phyloP scores from a whole-genome alignment of 148 eudicot species.

The Agrostemma githago region DNA sequence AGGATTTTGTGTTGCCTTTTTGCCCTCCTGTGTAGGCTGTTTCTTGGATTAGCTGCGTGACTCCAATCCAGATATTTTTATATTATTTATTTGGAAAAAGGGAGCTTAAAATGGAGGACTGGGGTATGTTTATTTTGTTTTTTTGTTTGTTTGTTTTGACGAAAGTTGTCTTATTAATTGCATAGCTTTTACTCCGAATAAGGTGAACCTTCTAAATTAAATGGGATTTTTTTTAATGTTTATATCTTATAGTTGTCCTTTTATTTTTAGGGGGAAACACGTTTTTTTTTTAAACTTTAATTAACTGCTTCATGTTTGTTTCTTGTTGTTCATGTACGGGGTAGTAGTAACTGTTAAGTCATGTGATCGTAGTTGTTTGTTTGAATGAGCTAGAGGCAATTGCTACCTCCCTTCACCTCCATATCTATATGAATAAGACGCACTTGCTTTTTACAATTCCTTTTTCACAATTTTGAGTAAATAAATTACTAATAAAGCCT shows the following conservation, averaged over 20 bases:
- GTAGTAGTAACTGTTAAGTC: background rate
- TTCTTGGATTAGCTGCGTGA: background rate
- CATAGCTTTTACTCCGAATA: background rate
- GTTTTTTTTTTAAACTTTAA: background rate
- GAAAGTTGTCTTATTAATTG: background rate
- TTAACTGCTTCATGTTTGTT: background rate
- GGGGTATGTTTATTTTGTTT: constrained; percentile 21
- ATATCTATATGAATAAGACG: background rate
- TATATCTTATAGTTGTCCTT: background rate
- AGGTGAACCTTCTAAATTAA: background rate
- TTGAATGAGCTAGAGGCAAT: background rate
- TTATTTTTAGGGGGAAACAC: background rate
- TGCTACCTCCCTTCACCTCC: background rate
- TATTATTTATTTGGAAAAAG: background rate
- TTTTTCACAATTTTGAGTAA: background rate
- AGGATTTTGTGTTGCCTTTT: background rate
- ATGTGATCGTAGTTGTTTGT: background rate
- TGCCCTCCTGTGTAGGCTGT: constrained; percentile 7
- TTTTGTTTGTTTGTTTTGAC: background rate
- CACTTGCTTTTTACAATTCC: background rate
- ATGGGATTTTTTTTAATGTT: background rate
- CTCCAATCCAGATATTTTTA: background rate
- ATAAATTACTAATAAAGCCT: background rate
- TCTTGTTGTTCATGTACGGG: background rate
- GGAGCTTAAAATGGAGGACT: constrained; percentile 25